Evolutionary conservation across 768 basidiomycete species (phyloP).

Genomic region (Suillus subaureus): DNA sequence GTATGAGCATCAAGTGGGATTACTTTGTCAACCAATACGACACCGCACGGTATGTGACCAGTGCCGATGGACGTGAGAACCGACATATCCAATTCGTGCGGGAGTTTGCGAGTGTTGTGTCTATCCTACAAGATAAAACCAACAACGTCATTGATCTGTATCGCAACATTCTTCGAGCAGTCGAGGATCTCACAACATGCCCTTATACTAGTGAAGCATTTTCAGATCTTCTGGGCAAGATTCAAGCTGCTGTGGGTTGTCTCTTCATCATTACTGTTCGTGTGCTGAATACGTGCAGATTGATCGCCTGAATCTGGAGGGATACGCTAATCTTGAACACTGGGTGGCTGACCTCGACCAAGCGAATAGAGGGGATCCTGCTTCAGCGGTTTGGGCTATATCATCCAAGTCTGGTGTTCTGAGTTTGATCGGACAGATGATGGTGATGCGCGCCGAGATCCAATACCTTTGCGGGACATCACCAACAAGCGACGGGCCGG

Average conservation of each 20-base stretch:
- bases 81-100: constrained; percentile 92
- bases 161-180: constrained; percentile 78
- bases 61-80: constrained; percentile 79
- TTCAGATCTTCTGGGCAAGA: constrained; percentile 68
- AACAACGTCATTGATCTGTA: constrained; percentile 92
- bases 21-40: constrained; percentile 96
- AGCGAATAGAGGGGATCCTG: constrained; percentile 81
- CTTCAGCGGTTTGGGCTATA: constrained; percentile 71
- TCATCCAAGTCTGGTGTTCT: constrained; percentile 84
- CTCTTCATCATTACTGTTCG: not conserved
- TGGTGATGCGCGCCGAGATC: constrained; percentile 58
- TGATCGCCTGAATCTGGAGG: constrained; percentile 93
- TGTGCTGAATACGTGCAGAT: constrained; percentile 52
- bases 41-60: constrained; percentile 69
- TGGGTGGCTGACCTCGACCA: constrained; percentile 88
- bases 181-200: constrained; percentile 89
- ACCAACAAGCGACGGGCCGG: constrained; percentile 69
- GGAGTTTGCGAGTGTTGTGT: constrained; percentile 93
- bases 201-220: constrained; percentile 85
- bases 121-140: constrained; percentile 94
- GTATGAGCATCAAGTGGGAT: constrained; percentile 97
- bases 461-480: constrained; percentile 51
- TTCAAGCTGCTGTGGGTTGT: constrained; percentile 78
- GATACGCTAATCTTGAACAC: constrained; percentile 90
- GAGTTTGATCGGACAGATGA: constrained; percentile 85